A percentile compares a stretch with the other conserved stretches of the same genome.
Evolutionary conservation across 345 rosid genomes (phyloP).

Genomic region (Laguncularia racemosa): DNA sequence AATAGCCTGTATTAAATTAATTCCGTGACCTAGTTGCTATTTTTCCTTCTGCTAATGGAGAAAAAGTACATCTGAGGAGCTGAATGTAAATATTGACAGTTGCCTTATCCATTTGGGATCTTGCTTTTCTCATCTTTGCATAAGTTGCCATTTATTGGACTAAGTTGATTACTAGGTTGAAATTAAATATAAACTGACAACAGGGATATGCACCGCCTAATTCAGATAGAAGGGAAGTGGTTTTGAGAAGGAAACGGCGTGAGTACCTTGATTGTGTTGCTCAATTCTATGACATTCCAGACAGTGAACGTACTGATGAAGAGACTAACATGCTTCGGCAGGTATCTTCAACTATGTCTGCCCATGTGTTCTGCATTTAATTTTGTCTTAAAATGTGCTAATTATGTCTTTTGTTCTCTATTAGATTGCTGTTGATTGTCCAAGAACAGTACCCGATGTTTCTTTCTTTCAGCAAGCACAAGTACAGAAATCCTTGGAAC

Average conservation of each 20-base stretch:
- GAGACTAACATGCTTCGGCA: slow-evolving; percentile 97
- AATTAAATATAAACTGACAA: slow-evolving; percentile 76
- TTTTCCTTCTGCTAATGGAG: no score
- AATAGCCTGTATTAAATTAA: no score
- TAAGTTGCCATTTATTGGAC: neutral
- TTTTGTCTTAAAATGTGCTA: neutral
- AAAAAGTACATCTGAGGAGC: no score
- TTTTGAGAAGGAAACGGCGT: slow-evolving; percentile 74
- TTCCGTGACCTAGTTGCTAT: no score
- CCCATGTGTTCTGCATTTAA: neutral
- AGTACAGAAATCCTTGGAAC: slow-evolving; percentile 98
- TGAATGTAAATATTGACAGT: no score
- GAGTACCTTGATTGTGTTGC: slow-evolving; percentile 95
- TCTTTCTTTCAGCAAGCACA: slow-evolving; percentile 86
- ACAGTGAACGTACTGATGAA: slow-evolving; percentile 95
- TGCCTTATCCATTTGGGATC: no score
- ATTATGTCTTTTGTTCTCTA: slow-evolving; percentile 7
- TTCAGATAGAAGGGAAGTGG: slow-evolving; percentile 99
- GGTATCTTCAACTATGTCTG: slow-evolving; percentile 31
- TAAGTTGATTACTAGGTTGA: slow-evolving; percentile 23
- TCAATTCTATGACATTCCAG: slow-evolving; percentile 92
- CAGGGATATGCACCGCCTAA: slow-evolving; percentile 99
- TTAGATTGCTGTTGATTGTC: slow-evolving; percentile 98
- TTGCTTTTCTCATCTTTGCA: no score
- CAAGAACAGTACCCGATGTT: slow-evolving; percentile 96